These are phyloP conservation scores for Penicillium lagena DNA, from an alignment of 495 filamentous ascomycete species.

Conservation along the genomic window DNA sequence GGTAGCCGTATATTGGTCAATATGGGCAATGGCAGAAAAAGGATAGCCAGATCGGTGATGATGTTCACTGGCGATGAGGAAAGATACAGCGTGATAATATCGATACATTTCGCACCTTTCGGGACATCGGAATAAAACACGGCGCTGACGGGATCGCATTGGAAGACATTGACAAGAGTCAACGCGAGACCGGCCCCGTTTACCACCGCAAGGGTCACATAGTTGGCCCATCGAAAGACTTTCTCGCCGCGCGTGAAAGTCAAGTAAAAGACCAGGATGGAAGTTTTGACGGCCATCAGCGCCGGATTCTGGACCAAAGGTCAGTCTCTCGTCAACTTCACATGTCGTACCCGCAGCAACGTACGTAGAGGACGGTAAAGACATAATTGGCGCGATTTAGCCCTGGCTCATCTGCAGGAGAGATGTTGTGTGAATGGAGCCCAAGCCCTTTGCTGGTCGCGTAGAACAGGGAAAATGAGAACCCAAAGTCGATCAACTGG, in stretches of 20 bases:
- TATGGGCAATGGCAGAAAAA: constrained; percentile 82
- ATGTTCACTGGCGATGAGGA: constrained; percentile 81
- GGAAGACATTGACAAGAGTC: constrained; percentile 82
- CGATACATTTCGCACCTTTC: constrained; percentile 50
- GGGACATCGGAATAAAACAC: constrained; percentile 47
- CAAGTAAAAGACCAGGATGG: constrained; percentile 85
- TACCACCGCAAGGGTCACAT: constrained; percentile 64
- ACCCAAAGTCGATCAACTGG: constrained; percentile 64
- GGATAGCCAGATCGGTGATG: constrained; percentile 74
- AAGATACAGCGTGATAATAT: constrained; percentile 75
- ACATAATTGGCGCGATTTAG: constrained; percentile 69
- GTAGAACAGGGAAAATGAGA: constrained; percentile 71
- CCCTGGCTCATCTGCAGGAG: constrained; percentile 27
- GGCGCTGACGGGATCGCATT: constrained; percentile 69
- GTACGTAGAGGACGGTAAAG: constrained; percentile 77
- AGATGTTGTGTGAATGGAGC: constrained; percentile 63
- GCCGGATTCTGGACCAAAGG: constrained; percentile 64
- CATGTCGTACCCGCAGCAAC: constrained; percentile 16
- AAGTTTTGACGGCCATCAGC: constrained; percentile 70
- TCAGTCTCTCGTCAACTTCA: not conserved
- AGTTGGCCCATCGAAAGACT: constrained; percentile 63
- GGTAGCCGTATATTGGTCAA: constrained; percentile 80
- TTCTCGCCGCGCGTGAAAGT: constrained; percentile 69
- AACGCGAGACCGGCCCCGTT: constrained; percentile 72
- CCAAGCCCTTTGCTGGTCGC: constrained; percentile 67